Conservation (phyloP, 495 filamentous ascomycete genomes). For the Aspergillus cavernicola region DNA sequence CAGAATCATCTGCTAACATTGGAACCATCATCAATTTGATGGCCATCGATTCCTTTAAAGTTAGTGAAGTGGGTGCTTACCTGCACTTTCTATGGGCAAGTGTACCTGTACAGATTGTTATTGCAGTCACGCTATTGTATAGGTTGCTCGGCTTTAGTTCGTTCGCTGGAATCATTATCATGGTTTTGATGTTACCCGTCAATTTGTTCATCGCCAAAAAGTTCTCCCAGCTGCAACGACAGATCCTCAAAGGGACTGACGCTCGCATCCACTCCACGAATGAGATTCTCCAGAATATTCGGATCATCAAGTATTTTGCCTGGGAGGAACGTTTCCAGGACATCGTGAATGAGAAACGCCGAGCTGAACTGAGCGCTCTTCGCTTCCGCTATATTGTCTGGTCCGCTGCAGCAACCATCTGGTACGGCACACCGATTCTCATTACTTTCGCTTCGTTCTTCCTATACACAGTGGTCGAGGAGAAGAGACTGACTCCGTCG, state of each 20-base stretch:
- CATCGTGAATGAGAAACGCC: conserved; percentile 83
- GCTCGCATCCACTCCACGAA: conserved; percentile 95
- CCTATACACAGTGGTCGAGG: conserved; percentile 86
- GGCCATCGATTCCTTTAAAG: conserved; percentile 99
- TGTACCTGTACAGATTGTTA: conserved; percentile 76
- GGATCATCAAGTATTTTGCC: conserved; percentile 99
- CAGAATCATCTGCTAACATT: conserved; percentile 76
- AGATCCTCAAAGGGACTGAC: conserved; percentile 91
- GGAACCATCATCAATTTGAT: conserved; percentile 99
- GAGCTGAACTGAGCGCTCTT: conserved; percentile 70
- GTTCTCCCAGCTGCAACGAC: conserved; percentile 80
- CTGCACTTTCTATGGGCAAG: conserved; percentile 85
- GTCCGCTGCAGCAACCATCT: conserved; percentile 86
- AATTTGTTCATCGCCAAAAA: conserved; percentile 82
- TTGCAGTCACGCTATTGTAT: conserved; percentile 76
- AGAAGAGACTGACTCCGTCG: conserved; percentile 84
- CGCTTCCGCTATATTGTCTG: conserved; percentile 84
- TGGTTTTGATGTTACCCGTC: conserved; percentile 82
- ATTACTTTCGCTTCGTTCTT: conserved; percentile 97
- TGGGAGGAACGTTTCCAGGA: conserved; percentile 93
- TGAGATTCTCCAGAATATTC: conserved; percentile 94
- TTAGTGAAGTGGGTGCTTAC: conserved; percentile 88
- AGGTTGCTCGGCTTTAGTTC: conserved; percentile 87
- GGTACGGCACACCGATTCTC: conserved; percentile 92
- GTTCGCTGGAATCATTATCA: conserved; percentile 88